Base-by-base conservation (phyloP, 2,329 filamentous ascomycete genomes). In the Monilinia fructicola region DNA sequence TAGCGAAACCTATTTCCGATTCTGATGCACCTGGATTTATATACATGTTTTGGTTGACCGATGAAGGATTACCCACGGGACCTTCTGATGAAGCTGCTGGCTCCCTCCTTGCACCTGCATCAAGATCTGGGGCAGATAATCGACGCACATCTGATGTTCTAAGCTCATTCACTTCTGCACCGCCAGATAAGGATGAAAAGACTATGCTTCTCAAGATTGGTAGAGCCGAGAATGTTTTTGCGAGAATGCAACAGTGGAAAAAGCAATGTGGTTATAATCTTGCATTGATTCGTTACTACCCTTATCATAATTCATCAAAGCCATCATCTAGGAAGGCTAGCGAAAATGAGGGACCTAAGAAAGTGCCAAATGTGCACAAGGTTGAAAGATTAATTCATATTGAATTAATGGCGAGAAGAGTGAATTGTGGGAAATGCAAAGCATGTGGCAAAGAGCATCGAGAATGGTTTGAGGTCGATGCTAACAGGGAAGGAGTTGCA, bases 31-130 rank as follows among this genome's bases (percentile, higher is more conserved):
- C 90, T 16, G 95, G 95, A 48, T 99, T 95, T 79, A 98, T 99
- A 72, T 99, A 99, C 83, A 96, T 99, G 78, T 99, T 98, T 83
- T 97, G 94, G 93, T 84, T 97, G 28, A 97, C 92, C 0, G 88
- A 92, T 42, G 82, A 85, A 46, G 84, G 83, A 2, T 79, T 85
- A 10, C 76, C 82, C 0, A 77, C 84, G 0, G 80, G 83, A 0
- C 82, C 86, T 0, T 82, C 88, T 0, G 81, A 81, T 46, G 88
- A 87, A 69, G 81, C 86, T 54, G 84, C 86, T 26, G 82, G 85
- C 11, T 83, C 85, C 14, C 80, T 90, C 59, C 82, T 89, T 53
- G 78, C 81, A 0, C 84, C 87, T 0, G 80, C 83, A 2, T 74
- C 80, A 54, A 78, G 77, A 63, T 77, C 76, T 9, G 72, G 66